phyloP scores from a whole-genome alignment of 2,329 filamentous ascomycete genomes.

The Penicillium sp. region DNA sequence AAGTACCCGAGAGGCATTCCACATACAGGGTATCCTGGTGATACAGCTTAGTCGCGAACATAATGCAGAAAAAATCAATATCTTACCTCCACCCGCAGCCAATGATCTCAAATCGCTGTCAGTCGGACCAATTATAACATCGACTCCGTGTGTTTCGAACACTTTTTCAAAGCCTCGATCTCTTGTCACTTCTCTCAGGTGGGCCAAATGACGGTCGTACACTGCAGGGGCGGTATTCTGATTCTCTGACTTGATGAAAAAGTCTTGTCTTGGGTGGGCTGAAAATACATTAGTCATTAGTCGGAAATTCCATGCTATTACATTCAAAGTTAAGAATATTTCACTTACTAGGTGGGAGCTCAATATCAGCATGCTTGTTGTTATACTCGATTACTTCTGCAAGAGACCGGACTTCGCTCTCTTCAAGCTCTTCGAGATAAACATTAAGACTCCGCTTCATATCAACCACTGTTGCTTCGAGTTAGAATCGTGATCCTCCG shows the following conservation, averaged over 20 bases:
- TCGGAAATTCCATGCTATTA: no score
- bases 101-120: conserved; percentile 12
- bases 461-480: conserved; percentile 7
- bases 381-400: conserved; percentile 19
- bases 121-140: conserved; percentile 16
- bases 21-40: conserved; percentile 14
- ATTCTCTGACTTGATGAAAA: conserved; percentile 5
- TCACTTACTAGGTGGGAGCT: conserved; percentile 14
- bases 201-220: conserved; percentile 11
- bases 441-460: conserved; percentile 10
- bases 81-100: conserved; percentile 17
- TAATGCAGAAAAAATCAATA: neutral
- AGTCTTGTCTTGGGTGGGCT: conserved; percentile 17
- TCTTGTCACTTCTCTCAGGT: conserved; percentile 11
- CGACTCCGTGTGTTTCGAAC: conserved; percentile 5
- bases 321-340: no score
- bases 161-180: conserved; percentile 13
- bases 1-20: conserved; percentile 19
- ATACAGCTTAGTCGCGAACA: neutral
- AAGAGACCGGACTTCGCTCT: conserved; percentile 13
- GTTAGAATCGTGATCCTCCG: neutral
- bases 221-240: conserved; percentile 6
- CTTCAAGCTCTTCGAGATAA: conserved; percentile 15
- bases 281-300: neutral
- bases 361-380: conserved; percentile 13